phyloP scores from a whole-genome alignment of 768 basidiomycete species.

The Tylopilus sp. region DNA sequence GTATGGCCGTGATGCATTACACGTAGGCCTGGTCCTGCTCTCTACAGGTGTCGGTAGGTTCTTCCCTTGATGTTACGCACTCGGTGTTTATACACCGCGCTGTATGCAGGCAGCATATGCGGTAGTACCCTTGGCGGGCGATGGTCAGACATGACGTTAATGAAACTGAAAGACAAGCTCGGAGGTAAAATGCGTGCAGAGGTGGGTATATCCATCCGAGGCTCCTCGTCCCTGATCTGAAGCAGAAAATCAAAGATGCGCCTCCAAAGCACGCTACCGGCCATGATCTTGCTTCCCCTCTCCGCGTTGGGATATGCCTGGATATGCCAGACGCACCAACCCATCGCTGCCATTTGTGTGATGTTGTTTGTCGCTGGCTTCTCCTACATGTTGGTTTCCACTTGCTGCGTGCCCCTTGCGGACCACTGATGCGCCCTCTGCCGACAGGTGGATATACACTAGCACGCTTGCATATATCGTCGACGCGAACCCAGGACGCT shows the following conservation, averaged over 20 bases:
- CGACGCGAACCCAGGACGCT: constrained; percentile 80
- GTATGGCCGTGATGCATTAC: constrained; percentile 67
- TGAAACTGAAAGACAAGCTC: constrained; percentile 38
- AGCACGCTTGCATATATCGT: constrained; percentile 82
- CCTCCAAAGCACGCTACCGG: constrained; percentile 56
- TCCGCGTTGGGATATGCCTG: constrained; percentile 71
- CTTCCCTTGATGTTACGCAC: not conserved
- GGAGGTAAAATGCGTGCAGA: constrained; percentile 56
- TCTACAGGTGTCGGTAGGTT: constrained; percentile 63
- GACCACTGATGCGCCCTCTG: not conserved
- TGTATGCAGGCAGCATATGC: constrained; percentile 39
- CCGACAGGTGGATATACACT: constrained; percentile 50
- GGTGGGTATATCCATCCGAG: constrained; percentile 36
- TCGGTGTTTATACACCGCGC: not conserved
- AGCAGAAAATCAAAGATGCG: constrained; percentile 52
- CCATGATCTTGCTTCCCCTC: constrained; percentile 51
- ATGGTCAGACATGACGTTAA: constrained; percentile 50
- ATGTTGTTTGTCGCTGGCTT: constrained; percentile 72
- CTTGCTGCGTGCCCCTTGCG: not conserved
- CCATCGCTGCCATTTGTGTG: constrained; percentile 67
- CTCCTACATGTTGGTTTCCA: constrained; percentile 37
- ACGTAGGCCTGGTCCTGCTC: constrained; percentile 75
- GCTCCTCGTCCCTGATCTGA: not conserved
- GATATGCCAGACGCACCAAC: constrained; percentile 60
- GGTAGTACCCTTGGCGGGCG: constrained; percentile 59